phyloP scores from a whole-genome alignment of 2,329 filamentous ascomycete genomes.

The Colletotrichum horii region DNA sequence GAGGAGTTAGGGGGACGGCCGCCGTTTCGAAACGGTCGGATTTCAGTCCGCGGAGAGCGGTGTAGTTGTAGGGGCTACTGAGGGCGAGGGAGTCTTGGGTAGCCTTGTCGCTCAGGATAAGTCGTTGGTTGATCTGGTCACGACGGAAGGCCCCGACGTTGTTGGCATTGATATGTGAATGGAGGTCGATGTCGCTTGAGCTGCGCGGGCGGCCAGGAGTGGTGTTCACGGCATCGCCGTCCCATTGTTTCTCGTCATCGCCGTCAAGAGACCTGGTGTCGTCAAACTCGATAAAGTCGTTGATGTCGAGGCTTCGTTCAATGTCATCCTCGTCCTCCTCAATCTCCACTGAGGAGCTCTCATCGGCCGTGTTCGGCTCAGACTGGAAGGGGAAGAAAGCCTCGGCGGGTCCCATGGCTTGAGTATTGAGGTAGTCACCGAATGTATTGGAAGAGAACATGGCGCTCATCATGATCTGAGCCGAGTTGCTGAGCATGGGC shows the following conservation, averaged over 20 bases:
- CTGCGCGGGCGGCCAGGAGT: conserved; percentile 58
- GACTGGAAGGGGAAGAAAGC: conserved; percentile 75
- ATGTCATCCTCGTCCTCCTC: conserved; percentile 65
- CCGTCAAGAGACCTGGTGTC: conserved; percentile 66
- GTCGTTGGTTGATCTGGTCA: conserved; percentile 67
- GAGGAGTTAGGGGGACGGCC: conserved; percentile 71
- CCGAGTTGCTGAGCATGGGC: conserved; percentile 70
- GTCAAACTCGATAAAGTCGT: conserved; percentile 76
- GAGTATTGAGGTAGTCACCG: conserved; percentile 63
- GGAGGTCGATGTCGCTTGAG: conserved; percentile 50
- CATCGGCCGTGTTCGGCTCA: conserved; percentile 60
- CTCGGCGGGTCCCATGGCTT: conserved; percentile 75
- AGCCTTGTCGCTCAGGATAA: conserved; percentile 64
- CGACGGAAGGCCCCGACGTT: conserved; percentile 81
- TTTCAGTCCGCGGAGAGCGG: conserved; percentile 67
- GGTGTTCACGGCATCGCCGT: conserved; percentile 53
- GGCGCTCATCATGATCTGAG: conserved; percentile 80
- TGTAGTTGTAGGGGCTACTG: conserved; percentile 63
- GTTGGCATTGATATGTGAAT: conserved; percentile 67
- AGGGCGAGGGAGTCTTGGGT: conserved; percentile 68
- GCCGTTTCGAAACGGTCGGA: conserved; percentile 70
- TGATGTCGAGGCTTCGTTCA: conserved; percentile 68
- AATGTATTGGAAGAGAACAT: conserved; percentile 65
- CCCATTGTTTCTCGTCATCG: conserved; percentile 53
- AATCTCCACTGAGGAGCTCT: conserved; percentile 46